Evolutionary conservation across 495 filamentous ascomycete genomes (phyloP).

Genomic region (Penicillium roqueforti): DNA sequence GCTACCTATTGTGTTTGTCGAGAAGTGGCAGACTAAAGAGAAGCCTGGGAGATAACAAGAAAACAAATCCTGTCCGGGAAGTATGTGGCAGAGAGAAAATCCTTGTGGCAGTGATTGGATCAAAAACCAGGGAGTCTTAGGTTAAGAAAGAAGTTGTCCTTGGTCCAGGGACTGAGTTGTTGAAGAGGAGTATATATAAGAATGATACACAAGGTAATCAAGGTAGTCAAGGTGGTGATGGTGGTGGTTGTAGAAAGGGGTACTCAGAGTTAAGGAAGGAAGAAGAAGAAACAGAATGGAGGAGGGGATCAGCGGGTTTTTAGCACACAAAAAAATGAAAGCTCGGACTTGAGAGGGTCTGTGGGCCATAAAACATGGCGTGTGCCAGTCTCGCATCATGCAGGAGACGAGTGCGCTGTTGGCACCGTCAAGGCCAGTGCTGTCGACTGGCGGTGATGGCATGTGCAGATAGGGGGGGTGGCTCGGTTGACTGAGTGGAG

Average conservation of each 20-base stretch:
- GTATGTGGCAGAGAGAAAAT: constrained; percentile 22
- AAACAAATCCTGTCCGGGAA: constrained; percentile 41
- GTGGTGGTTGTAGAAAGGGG: constrained; percentile 11
- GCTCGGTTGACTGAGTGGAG: constrained; percentile 18
- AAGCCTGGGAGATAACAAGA: constrained; percentile 35
- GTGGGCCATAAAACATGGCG: constrained; percentile 29
- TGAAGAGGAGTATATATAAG: constrained; percentile 2
- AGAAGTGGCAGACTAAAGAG: constrained; percentile 27
- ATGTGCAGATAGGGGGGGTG: constrained; percentile 17
- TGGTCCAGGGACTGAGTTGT: constrained; percentile 28
- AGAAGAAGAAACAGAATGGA: constrained; percentile 11
- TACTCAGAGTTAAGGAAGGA: constrained; percentile 23
- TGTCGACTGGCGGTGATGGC: constrained; percentile 31
- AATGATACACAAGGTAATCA: constrained; percentile 1
- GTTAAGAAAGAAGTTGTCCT: constrained; percentile 22
- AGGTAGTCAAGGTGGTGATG: no score
- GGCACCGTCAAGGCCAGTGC: constrained; percentile 22
- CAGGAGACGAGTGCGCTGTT: constrained; percentile 29
- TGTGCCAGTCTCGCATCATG: constrained; percentile 32
- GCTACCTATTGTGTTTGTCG: constrained; percentile 45
- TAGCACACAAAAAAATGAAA: constrained; percentile 16
- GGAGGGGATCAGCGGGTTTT: constrained; percentile 30
- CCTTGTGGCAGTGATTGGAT: constrained; percentile 21
- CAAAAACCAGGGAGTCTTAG: constrained; percentile 21
- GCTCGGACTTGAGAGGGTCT: constrained; percentile 16